These are phyloP conservation scores for Corniculantispora saksenae DNA, from an alignment of 2,329 filamentous ascomycete species.

Conservation along the genomic window DNA sequence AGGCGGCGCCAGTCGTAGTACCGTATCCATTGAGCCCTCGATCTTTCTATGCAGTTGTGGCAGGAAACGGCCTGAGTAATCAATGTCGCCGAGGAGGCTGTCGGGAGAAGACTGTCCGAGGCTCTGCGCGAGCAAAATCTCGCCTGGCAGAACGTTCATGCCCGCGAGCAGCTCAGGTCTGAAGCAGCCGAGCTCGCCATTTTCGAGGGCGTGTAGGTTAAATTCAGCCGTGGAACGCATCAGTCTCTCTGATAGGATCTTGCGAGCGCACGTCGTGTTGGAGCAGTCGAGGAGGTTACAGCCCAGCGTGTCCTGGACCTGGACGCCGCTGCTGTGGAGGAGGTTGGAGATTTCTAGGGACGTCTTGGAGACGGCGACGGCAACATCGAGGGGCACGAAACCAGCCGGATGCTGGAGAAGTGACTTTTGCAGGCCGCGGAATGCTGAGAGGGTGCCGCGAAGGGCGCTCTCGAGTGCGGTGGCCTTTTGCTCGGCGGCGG, in stretches of 20 bases:
- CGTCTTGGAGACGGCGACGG: constrained; percentile 8
- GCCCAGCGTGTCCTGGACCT: constrained; percentile 15
- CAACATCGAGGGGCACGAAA: background rate
- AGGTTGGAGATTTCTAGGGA: constrained; percentile 14
- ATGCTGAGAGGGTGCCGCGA: constrained; percentile 14
- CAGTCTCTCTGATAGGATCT: background rate
- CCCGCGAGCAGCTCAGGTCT: constrained; percentile 4
- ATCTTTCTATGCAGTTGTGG: constrained; percentile 17
- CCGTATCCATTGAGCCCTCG: constrained; percentile 4
- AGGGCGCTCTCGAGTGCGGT: constrained; percentile 11
- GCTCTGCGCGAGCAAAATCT: constrained; percentile 12
- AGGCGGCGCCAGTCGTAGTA: constrained; percentile 13
- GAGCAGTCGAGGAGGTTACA: constrained; percentile 14
- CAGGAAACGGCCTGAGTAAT: background rate
- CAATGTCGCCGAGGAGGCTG: background rate
- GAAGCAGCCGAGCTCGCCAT: constrained; percentile 1
- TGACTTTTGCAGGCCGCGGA: constrained; percentile 14
- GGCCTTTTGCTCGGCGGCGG: constrained; percentile 18
- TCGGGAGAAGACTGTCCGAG: background rate
- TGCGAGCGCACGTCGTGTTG: constrained; percentile 1
- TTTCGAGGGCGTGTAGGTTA: background rate
- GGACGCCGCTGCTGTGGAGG: constrained; percentile 16
- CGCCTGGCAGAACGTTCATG: constrained; percentile 7
- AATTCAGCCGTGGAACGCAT: background rate
- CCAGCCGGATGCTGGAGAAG: constrained; percentile 7